Conservation (phyloP, 2,329 filamentous ascomycete species). For the Catunica adiposa region DNA sequence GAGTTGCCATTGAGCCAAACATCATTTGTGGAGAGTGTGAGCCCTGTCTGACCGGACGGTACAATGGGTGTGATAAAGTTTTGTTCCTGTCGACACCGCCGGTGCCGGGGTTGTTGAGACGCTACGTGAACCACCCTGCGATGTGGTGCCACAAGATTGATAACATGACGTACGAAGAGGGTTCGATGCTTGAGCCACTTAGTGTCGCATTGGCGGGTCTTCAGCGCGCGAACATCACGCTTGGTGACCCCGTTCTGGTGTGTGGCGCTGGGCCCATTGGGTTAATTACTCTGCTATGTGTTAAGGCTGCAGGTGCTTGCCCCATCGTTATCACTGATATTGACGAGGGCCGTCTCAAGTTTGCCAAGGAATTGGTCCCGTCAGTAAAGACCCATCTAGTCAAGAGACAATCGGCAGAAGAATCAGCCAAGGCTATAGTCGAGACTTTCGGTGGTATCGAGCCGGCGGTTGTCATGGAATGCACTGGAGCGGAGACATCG, state of each 20-base stretch:
- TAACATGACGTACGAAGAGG: conserved; percentile 80
- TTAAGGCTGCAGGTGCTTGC: conserved; percentile 69
- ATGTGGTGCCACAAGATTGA: conserved; percentile 95
- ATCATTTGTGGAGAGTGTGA: conserved; percentile 84
- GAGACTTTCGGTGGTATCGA: conserved; percentile 59
- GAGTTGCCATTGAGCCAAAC: conserved; percentile 86
- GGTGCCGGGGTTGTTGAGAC: conserved; percentile 66
- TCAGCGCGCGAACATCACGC: conserved; percentile 60
- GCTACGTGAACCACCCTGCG: conserved; percentile 90
- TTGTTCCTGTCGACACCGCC: conserved; percentile 83
- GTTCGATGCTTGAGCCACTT: conserved; percentile 77
- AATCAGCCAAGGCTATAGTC: conserved; percentile 53
- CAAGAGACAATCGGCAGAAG: conserved; percentile 46
- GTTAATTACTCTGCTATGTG: conserved; percentile 72
- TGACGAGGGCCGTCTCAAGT: conserved; percentile 66
- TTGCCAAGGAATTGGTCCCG: conserved; percentile 71
- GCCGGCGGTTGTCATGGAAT: conserved; percentile 72
- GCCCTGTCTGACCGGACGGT: conserved; percentile 77
- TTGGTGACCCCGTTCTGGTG: conserved; percentile 77
- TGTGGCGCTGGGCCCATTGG: conserved; percentile 92
- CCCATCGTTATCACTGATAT: conserved; percentile 92
- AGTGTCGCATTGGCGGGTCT: conserved; percentile 78
- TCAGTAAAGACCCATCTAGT: conserved; percentile 69
- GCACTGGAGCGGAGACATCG: conserved; percentile 85
- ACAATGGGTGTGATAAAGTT: conserved; percentile 84